These are phyloP conservation scores for Hyphopichia khmerensis DNA, from an alignment of 1,139 yeast species.

Conservation along the genomic window DNA sequence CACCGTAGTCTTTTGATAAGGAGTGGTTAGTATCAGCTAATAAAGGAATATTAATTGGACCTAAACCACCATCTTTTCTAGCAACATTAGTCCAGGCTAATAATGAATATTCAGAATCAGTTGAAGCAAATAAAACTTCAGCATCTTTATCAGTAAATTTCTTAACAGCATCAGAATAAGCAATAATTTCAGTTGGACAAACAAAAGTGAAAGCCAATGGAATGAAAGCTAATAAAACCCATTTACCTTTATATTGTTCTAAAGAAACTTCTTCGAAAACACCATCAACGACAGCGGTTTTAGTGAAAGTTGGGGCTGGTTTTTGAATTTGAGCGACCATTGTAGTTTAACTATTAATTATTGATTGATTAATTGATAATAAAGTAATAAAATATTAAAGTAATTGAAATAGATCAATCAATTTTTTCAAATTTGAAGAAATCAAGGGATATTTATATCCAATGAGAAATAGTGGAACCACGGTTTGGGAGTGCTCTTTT, in stretches of 20 bases:
- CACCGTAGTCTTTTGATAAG: conserved; percentile 94
- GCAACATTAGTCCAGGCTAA: conserved; percentile 98
- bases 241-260: conserved; percentile 95
- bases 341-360: conserved; percentile 16
- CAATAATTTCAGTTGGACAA: conserved; percentile 98
- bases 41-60: conserved; percentile 90
- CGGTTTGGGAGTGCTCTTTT: too few species aligned
- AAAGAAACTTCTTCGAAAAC: conserved; percentile 89
- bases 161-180: conserved; percentile 93
- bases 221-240: conserved; percentile 95
- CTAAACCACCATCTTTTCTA: conserved; percentile 98
- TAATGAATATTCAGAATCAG: conserved; percentile 96
- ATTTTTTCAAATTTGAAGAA: neutral
- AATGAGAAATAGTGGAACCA: neutral
- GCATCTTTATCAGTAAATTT: conserved; percentile 85
- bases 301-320: conserved; percentile 94
- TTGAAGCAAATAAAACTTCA: conserved; percentile 91
- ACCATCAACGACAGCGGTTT: conserved; percentile 97
- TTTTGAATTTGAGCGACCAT: conserved; percentile 91
- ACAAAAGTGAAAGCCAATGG: conserved; percentile 99
- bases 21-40: conserved; percentile 96
- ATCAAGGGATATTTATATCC: neutral
- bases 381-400: neutral
- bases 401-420: too few species aligned
- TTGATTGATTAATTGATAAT: neutral